Evolutionary conservation across 2,329 filamentous ascomycete species (phyloP).

Genomic region (Xylaria sp.): DNA sequence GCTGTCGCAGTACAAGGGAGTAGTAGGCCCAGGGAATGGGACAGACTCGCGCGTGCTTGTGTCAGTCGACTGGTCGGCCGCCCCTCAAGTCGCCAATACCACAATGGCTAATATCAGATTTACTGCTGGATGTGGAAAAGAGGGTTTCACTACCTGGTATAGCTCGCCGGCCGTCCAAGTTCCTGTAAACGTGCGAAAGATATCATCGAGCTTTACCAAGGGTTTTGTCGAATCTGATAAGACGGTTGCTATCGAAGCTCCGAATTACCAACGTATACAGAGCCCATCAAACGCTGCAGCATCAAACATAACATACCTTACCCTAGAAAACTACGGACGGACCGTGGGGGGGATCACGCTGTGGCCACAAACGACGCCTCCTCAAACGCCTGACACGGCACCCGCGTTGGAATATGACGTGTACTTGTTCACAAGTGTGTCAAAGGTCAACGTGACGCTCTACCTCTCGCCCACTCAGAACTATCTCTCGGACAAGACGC

Average conservation of each 20-base stretch:
- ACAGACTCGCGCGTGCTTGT: constrained; percentile 64
- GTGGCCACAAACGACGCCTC: constrained; percentile 61
- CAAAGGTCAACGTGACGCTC: constrained; percentile 58
- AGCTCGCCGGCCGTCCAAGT: constrained; percentile 60
- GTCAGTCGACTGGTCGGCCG: constrained; percentile 65
- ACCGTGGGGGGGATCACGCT: constrained; percentile 68
- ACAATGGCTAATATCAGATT: constrained; percentile 64
- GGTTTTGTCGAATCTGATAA: constrained; percentile 72
- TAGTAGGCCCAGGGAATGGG: constrained; percentile 57
- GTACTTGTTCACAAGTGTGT: constrained; percentile 66
- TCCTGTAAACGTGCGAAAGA: constrained; percentile 61
- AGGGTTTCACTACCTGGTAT: constrained; percentile 47
- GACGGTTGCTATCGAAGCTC: constrained; percentile 65
- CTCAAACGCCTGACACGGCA: constrained; percentile 59
- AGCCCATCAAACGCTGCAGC: constrained; percentile 40
- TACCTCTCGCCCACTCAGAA: constrained; percentile 65
- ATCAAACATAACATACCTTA: constrained; percentile 59
- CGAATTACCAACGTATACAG: constrained; percentile 60
- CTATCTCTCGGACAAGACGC: constrained; percentile 60
- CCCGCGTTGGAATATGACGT: constrained; percentile 70
- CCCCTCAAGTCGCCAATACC: constrained; percentile 48
- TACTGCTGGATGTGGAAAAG: constrained; percentile 49
- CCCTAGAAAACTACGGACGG: constrained; percentile 65
- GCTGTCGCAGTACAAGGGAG: constrained; percentile 61
- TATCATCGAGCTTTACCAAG: constrained; percentile 61